Conservation (phyloP, 78 protist species). For the Protostelium mycophagum region DNA sequence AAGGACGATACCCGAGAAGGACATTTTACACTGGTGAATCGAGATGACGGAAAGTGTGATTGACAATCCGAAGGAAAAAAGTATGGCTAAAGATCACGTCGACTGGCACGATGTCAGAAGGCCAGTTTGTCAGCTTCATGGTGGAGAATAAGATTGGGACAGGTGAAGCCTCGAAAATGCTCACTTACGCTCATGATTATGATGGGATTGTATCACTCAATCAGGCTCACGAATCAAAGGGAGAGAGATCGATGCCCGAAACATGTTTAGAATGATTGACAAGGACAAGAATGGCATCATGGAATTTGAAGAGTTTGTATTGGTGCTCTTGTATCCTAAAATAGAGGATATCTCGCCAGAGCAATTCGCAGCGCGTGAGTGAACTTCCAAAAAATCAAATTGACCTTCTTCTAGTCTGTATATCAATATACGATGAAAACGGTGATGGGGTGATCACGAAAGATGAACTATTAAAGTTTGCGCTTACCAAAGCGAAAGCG, state of each 20-base stretch:
- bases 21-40: not conserved
- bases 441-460: not conserved
- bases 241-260: not conserved
- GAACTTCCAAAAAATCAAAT: not conserved
- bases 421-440: not conserved
- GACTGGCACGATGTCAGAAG: not conserved
- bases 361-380: not conserved
- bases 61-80: not conserved
- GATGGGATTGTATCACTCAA: not conserved
- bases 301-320: not conserved
- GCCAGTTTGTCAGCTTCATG: not conserved
- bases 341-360: not conserved
- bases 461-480: not conserved
- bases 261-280: not conserved
- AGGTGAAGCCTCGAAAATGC: not conserved
- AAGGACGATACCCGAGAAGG: not conserved
- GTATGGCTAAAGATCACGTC: not conserved
- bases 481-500: not conserved
- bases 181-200: no score
- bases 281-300: not conserved
- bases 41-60: not conserved
- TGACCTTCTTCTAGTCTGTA: not conserved
- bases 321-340: not conserved
- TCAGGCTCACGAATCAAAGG: not conserved
- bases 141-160: not conserved